Percentiles rank a stretch among this genome's conserved stretches.
phyloP scores from a whole-genome alignment of 495 filamentous ascomycete species.

The Cenococcum geophilum region DNA sequence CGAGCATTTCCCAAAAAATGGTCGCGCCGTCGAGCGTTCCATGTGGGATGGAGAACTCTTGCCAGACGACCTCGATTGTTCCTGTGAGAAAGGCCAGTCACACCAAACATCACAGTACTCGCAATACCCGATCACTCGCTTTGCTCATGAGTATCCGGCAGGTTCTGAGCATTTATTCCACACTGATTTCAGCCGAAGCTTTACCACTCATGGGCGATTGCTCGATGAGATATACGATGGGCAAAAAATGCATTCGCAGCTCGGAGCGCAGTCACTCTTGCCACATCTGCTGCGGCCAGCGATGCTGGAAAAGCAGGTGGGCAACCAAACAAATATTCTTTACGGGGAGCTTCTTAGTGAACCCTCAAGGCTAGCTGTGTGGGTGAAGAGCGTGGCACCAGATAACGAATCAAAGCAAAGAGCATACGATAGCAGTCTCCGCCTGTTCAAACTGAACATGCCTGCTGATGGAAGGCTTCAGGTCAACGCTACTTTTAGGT shows the following conservation, averaged over 20 bases:
- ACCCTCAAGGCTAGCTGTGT: conserved; percentile 8
- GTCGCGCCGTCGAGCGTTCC: conserved; percentile 33
- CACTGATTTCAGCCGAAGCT: conserved; percentile 41
- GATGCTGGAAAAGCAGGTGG: not conserved
- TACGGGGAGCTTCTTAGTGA: conserved; percentile 17
- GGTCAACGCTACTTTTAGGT: not conserved
- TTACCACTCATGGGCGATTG: conserved; percentile 13
- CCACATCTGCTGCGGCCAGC: conserved; percentile 15
- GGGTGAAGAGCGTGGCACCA: not conserved
- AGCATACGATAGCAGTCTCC: conserved; percentile 11
- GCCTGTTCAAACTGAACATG: conserved; percentile 30
- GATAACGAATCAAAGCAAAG: not conserved
- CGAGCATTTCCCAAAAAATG: conserved; percentile 39
- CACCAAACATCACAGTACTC: conserved; percentile 19
- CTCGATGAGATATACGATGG: conserved; percentile 1
- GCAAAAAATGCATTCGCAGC: conserved; percentile 20
- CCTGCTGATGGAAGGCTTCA: conserved; percentile 19
- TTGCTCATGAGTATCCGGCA: conserved; percentile 24
- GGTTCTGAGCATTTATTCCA: conserved; percentile 40
- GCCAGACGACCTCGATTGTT: conserved; percentile 27
- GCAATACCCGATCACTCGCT: conserved; percentile 20
- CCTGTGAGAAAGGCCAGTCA: conserved; percentile 18
- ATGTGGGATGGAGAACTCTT: conserved; percentile 39
- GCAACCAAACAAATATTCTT: conserved; percentile 9
- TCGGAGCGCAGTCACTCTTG: conserved; percentile 28